Conservation (phyloP, 2,329 filamentous ascomycete species). For the Hymenoscyphus salicellus region DNA sequence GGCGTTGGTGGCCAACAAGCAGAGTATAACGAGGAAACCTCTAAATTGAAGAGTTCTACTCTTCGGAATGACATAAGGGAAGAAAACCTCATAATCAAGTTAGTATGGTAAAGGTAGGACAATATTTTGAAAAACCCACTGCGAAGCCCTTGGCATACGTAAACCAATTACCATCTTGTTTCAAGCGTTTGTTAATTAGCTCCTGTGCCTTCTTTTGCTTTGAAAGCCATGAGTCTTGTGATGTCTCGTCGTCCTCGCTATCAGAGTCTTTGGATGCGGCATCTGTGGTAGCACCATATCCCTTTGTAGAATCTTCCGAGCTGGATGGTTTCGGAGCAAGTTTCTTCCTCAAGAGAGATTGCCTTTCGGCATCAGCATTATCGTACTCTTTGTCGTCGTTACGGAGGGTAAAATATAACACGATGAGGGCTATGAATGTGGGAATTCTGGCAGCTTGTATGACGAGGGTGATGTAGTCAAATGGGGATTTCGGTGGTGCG, state of each 20-base stretch:
- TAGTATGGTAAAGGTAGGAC: neutral
- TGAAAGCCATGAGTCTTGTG: slow-evolving; percentile 55
- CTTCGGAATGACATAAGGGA: slow-evolving; percentile 77
- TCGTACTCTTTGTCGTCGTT: slow-evolving; percentile 32
- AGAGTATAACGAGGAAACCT: slow-evolving; percentile 62
- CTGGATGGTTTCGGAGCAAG: slow-evolving; percentile 33
- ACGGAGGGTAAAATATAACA: slow-evolving; percentile 35
- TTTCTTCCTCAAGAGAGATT: slow-evolving; percentile 53
- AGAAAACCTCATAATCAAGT: slow-evolving; percentile 54
- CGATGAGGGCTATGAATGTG: slow-evolving; percentile 38
- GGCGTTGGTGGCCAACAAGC: slow-evolving; percentile 66
- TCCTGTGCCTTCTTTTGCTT: slow-evolving; percentile 53
- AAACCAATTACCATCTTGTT: slow-evolving; percentile 73
- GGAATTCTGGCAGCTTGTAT: slow-evolving; percentile 32
- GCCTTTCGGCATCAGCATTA: slow-evolving; percentile 53
- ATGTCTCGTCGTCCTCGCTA: slow-evolving; percentile 25
- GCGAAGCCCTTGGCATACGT: slow-evolving; percentile 72
- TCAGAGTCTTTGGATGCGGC: slow-evolving; percentile 21
- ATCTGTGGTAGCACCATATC: slow-evolving; percentile 30
- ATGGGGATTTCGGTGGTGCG: slow-evolving; percentile 21
- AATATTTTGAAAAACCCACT: slow-evolving; percentile 35
- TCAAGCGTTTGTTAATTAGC: slow-evolving; percentile 64
- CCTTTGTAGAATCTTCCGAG: slow-evolving; percentile 27
- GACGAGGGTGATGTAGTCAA: slow-evolving; percentile 27
- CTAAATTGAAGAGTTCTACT: slow-evolving; percentile 65